A percentile compares a stretch with the other conserved stretches of the same genome.
phyloP scores from a whole-genome alignment of 2,329 filamentous ascomycete genomes.

The Cladosporium velox region DNA sequence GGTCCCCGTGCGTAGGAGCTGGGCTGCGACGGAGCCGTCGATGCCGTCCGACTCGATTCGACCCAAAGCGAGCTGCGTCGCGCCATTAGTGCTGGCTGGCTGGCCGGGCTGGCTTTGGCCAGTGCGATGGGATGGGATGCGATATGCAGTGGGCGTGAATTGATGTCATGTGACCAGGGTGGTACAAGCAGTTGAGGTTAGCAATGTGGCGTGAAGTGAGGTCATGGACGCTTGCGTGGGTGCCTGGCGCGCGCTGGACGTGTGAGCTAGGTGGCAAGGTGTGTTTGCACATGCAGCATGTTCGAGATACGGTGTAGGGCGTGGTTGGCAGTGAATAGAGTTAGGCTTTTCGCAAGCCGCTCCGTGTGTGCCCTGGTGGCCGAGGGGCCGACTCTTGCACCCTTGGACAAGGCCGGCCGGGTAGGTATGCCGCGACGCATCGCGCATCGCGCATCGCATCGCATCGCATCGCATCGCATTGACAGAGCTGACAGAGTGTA shows the following conservation, averaged over 20 bases:
- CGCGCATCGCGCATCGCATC: neutral
- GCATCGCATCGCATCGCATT: neutral
- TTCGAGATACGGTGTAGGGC: neutral
- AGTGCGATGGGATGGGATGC: neutral
- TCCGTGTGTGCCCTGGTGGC: neutral
- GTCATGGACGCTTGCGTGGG: neutral
- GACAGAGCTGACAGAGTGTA: too few relatives aligned
- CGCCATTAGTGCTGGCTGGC: neutral
- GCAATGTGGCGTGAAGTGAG: neutral
- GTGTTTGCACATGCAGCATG: neutral
- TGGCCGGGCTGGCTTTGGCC: neutral
- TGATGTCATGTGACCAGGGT: neutral
- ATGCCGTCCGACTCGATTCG: neutral
- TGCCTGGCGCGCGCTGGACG: neutral
- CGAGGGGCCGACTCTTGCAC: neutral
- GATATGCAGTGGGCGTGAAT: neutral
- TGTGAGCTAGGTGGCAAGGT: neutral
- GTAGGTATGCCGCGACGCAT: neutral
- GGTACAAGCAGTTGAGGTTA: neutral
- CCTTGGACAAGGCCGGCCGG: neutral
- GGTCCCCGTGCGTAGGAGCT: neutral
- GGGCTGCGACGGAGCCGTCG: neutral
- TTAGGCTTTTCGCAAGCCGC: neutral
- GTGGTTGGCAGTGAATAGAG: neutral
- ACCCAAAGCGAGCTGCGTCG: neutral